Base-by-base conservation (phyloP, 306 rosid species). In the Glycyrrhiza uralensis region DNA sequence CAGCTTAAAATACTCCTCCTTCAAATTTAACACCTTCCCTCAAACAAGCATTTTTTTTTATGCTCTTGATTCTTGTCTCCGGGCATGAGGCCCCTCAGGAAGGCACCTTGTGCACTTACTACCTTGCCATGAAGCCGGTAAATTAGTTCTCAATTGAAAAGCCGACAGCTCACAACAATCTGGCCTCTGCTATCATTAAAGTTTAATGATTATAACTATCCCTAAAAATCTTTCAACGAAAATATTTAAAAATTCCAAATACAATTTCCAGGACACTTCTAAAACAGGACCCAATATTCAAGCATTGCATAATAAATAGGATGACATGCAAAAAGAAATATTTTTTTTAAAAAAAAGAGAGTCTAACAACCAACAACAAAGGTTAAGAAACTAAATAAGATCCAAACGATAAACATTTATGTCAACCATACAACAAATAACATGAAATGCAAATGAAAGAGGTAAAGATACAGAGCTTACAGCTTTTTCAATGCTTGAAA, bases 401-500 rank as follows among this genome's bases (percentile, higher is more conserved):
- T 51, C 58, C 61, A 28, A 54, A 35, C 26, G 38, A 72, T 2
- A 72, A 67, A 46, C 49, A 68, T 52, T 38, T 14, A 44, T 23
- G 32, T 36, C 20, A 38, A 78, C 39, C 65, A 46, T 32, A 42
- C 28, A 45, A 30, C 33, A 52, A 33, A 38, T 36, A 45, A 66
- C 18, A 30, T 28, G 35, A 71, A 57, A 80, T 14, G 7, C 54
- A 61, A 68, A 18, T 30, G 26, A 82, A 64, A 47, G 14, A 35
- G 41, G 26, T 42, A 74, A 12, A 51, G 58, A 75, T 29, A 41
- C 36, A 59, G 49, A 32, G 46, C 69, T 55, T 82, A 91, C 99
- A 65, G 95, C 99, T 87, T 94, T 94, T 63, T 89, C 97, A 65
- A 85, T 63, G 87, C 89, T 89, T 50, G 95, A 79, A 86, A 94